Percentiles rank a stretch among this genome's conserved stretches.
Evolutionary conservation across 441 rosid genomes (phyloP).

Genomic region (Bocquillonia castaneifolia): DNA sequence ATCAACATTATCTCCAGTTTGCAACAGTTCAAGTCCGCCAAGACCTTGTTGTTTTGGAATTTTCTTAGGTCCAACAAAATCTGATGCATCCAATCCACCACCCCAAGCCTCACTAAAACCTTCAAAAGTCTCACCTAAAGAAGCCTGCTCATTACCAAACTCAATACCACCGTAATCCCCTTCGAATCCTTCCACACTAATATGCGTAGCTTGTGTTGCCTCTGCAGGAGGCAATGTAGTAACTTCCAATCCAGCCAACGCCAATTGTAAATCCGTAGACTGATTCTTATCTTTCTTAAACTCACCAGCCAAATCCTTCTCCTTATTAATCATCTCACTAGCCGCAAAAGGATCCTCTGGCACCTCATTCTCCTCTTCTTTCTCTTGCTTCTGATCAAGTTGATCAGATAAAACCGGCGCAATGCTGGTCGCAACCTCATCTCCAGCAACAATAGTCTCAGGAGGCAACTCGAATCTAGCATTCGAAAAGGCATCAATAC

Average conservation of each 20-base stretch:
- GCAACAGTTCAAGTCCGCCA: constrained; percentile 85
- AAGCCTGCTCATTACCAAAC: constrained; percentile 74
- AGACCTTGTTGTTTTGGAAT: constrained; percentile 73
- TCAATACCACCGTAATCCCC: constrained; percentile 92
- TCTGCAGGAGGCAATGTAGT: constrained; percentile 91
- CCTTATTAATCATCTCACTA: constrained; percentile 59
- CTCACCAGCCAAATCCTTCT: constrained; percentile 70
- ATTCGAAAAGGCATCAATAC: constrained; percentile 55
- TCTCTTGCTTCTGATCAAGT: constrained; percentile 36
- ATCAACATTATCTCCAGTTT: constrained; percentile 51
- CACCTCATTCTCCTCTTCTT: constrained; percentile 45
- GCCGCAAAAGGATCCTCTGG: constrained; percentile 87
- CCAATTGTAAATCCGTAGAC: constrained; percentile 62
- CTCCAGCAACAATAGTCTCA: constrained; percentile 76
- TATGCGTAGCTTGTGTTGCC: constrained; percentile 85
- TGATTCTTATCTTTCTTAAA: constrained; percentile 82
- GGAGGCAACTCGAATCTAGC: constrained; percentile 65
- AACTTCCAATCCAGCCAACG: constrained; percentile 80
- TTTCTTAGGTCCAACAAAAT: constrained; percentile 72
- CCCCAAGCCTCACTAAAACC: constrained; percentile 85
- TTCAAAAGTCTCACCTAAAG: constrained; percentile 85
- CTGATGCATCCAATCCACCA: constrained; percentile 92
- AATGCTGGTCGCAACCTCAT: constrained; percentile 56
- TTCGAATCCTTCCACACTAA: constrained; percentile 86
- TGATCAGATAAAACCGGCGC: constrained; percentile 48